Evolutionary conservation across 495 filamentous ascomycete species (phyloP).

Genomic region (Lophiostoma macrostomum): DNA sequence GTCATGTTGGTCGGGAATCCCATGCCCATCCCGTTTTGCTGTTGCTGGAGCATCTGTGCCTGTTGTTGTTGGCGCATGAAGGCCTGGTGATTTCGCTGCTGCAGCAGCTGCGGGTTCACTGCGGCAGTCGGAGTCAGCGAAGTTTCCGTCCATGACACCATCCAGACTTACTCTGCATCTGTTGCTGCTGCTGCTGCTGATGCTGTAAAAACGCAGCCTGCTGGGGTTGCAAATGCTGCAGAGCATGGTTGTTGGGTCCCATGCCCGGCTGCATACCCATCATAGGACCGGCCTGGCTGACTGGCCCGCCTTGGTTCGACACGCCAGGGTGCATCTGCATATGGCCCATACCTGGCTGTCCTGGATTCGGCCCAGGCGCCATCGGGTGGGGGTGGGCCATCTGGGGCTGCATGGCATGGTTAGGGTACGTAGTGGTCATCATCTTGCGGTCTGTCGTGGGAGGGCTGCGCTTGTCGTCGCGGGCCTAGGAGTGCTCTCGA

Average conservation of each 20-base stretch:
- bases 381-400: conserved; percentile 76
- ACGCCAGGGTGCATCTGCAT: conserved; percentile 81
- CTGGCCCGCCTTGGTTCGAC: conserved; percentile 72
- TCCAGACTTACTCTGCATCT: conserved; percentile 37
- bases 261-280: conserved; percentile 78
- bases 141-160: neutral
- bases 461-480: no score
- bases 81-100: conserved; percentile 19
- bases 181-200: conserved; percentile 43
- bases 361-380: conserved; percentile 69
- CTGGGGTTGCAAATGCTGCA: conserved; percentile 67
- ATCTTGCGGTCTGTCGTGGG: no score
- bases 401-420: conserved; percentile 56
- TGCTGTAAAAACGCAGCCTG: conserved; percentile 43
- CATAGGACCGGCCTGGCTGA: conserved; percentile 73
- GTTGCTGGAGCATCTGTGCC: conserved; percentile 34
- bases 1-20: conserved; percentile 18
- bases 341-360: conserved; percentile 62
- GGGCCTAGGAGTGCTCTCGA: neutral
- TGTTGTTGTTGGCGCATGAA: conserved; percentile 43
- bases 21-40: conserved; percentile 27
- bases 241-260: conserved; percentile 67
- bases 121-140: neutral
- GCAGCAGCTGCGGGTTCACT: conserved; percentile 18
- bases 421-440: conserved; percentile 55